Conservation (phyloP, 176 grass and related monocot genomes). For the Miscanthus lutarioriparius region DNA sequence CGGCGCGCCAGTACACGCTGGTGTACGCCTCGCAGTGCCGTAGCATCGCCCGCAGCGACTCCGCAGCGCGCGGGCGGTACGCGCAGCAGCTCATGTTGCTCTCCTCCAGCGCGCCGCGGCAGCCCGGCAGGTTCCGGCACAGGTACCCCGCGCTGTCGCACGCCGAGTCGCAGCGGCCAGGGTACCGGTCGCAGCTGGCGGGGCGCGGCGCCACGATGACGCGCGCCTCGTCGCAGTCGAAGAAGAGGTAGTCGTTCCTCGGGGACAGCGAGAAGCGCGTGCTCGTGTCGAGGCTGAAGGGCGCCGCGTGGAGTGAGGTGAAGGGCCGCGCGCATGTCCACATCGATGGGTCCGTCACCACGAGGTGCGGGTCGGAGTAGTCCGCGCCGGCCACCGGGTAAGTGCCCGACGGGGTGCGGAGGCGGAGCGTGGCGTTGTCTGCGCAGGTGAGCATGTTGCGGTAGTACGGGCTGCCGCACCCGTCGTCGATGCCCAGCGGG, state of each 20-base stretch:
- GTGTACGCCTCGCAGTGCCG: conserved; percentile 75
- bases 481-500: conserved; percentile 82
- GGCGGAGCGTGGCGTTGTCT: conserved; percentile 60
- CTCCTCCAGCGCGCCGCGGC: conserved; percentile 51
- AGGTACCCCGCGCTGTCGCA: conserved; percentile 89
- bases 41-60: conserved; percentile 69
- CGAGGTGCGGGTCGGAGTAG: conserved; percentile 84
- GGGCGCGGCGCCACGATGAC: conserved; percentile 83
- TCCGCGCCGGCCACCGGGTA: conserved; percentile 66
- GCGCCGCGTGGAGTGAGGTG: conserved; percentile 34
- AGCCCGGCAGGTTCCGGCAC: conserved; percentile 81
- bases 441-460: conserved; percentile 75
- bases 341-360: conserved; percentile 83
- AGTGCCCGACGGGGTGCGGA: conserved; percentile 80
- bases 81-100: conserved; percentile 64
- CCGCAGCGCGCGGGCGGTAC: conserved; percentile 67
- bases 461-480: conserved; percentile 93
- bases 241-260: conserved; percentile 89
- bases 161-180: conserved; percentile 70
- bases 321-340: conserved; percentile 69
- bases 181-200: conserved; percentile 71
- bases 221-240: conserved; percentile 64
- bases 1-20: conserved; percentile 73
- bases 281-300: conserved; percentile 96
- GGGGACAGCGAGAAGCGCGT: conserved; percentile 84